These are phyloP conservation scores for Curvularia verruculosa DNA, from an alignment of 2,329 filamentous ascomycete genomes.

Conservation along the genomic window DNA sequence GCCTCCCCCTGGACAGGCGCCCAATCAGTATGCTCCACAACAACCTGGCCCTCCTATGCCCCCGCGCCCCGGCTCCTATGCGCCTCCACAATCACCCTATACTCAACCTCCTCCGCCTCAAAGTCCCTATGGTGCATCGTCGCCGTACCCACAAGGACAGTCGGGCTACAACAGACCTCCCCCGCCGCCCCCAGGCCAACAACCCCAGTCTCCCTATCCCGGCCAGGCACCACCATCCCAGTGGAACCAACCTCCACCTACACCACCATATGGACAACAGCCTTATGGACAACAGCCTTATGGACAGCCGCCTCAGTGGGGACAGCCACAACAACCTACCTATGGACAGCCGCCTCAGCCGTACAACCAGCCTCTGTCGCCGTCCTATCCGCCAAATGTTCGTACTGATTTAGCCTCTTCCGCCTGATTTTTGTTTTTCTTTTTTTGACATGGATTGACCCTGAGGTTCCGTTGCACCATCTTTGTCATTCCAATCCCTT, in stretches of 20 bases:
- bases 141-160: slow-evolving; percentile 47
- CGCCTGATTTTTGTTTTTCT: not conserved
- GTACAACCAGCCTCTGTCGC: slow-evolving; percentile 2
- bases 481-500: not conserved
- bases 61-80: slow-evolving; percentile 44
- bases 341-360: slow-evolving; percentile 35
- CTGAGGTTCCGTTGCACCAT: not conserved
- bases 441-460: not conserved
- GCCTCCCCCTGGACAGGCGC: slow-evolving; percentile 34
- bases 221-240: slow-evolving; percentile 28
- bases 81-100: slow-evolving; percentile 52
- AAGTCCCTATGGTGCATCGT: slow-evolving; percentile 47
- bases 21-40: slow-evolving; percentile 39
- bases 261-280: slow-evolving; percentile 43
- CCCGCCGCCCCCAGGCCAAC: slow-evolving; percentile 40
- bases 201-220: slow-evolving; percentile 25
- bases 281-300: slow-evolving; percentile 34
- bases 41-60: slow-evolving; percentile 38
- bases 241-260: slow-evolving; percentile 33
- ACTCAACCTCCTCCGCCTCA: slow-evolving; percentile 46
- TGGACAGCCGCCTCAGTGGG: slow-evolving; percentile 41
- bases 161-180: slow-evolving; percentile 44
- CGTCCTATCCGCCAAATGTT: slow-evolving; percentile 29
- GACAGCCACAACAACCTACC: slow-evolving; percentile 42
- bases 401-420: slow-evolving; percentile 15